A percentile compares a stretch with the other conserved stretches of the same genome.
Conservation (phyloP, 768 basidiomycete species). For the Trametes villosa region DNA sequence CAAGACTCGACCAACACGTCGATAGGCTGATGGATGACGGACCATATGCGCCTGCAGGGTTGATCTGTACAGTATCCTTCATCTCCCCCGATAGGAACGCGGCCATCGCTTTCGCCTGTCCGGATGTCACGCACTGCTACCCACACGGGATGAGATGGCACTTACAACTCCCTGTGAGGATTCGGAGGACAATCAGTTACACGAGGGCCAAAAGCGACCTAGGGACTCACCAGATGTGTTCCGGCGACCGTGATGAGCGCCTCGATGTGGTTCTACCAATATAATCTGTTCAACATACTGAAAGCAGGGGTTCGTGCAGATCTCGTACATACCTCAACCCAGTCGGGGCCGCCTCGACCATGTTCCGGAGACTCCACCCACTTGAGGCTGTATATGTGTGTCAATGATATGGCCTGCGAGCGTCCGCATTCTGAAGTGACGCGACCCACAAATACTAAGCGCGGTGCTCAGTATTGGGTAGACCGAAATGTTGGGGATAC, state of each 20-base stretch:
- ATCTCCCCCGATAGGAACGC: conserved; percentile 97
- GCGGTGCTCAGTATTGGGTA: background rate
- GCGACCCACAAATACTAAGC: conserved; percentile 80
- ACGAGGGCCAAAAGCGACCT: background rate
- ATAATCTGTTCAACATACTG: background rate
- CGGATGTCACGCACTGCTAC: background rate
- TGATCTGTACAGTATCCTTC: conserved; percentile 88
- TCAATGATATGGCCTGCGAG: background rate
- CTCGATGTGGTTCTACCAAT: conserved; percentile 75
- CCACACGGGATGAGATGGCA: background rate
- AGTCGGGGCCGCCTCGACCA: conserved; percentile 80
- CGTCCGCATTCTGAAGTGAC: background rate
- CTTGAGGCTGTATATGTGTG: conserved; percentile 64
- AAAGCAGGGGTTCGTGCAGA: background rate
- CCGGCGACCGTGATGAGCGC: conserved; percentile 85
- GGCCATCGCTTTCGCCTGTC: conserved; percentile 90
- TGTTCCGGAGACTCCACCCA: conserved; percentile 92
- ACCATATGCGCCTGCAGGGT: conserved; percentile 82
- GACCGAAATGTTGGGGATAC: background rate
- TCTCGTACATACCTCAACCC: conserved; percentile 92
- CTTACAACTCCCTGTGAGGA: conserved; percentile 70
- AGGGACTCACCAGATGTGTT: conserved; percentile 72
- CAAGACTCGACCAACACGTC: too few species aligned
- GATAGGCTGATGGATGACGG: conserved; percentile 16
- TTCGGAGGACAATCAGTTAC: background rate